A percentile compares a stretch with the other conserved stretches of the same genome.
These are phyloP conservation scores for Eleusine indica DNA, from an alignment of 176 grass and related monocot species.

Conservation along the genomic window DNA sequence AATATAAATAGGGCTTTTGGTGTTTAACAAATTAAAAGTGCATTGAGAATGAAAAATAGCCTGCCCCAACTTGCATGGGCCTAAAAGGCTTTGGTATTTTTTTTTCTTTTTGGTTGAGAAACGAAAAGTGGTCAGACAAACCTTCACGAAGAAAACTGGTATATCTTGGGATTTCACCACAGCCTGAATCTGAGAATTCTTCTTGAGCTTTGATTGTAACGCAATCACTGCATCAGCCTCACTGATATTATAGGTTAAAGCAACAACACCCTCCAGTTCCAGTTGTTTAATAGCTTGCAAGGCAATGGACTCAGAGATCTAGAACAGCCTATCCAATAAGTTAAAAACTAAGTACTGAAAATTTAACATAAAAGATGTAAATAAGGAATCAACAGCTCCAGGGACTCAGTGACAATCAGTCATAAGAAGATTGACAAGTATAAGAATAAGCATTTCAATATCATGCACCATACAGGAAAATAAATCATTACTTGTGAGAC, in stretches of 20 bases:
- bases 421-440: neutral
- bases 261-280: constrained; percentile 61
- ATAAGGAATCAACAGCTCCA: neutral
- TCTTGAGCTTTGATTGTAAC: constrained; percentile 76
- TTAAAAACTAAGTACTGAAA: constrained; percentile 48
- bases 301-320: constrained; percentile 73
- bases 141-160: constrained; percentile 84
- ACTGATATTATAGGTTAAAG: constrained; percentile 68
- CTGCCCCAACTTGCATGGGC: no score
- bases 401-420: neutral
- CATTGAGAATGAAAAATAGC: no score
- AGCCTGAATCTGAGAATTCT: constrained; percentile 82
- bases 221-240: constrained; percentile 86
- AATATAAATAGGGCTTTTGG: neutral
- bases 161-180: constrained; percentile 61
- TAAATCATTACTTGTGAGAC: neutral
- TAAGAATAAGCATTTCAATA: neutral
- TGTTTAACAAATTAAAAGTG: neutral
- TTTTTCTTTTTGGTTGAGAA: neutral
- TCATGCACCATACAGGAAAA: neutral
- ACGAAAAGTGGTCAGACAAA: constrained; percentile 15
- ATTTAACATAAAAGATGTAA: constrained; percentile 1
- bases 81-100: no score
- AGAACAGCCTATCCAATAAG: constrained; percentile 82
- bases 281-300: constrained; percentile 80